Evolutionary conservation across 108 stramenopile genomes (phyloP).

Genomic region (Aurantiochytrium sp.): DNA sequence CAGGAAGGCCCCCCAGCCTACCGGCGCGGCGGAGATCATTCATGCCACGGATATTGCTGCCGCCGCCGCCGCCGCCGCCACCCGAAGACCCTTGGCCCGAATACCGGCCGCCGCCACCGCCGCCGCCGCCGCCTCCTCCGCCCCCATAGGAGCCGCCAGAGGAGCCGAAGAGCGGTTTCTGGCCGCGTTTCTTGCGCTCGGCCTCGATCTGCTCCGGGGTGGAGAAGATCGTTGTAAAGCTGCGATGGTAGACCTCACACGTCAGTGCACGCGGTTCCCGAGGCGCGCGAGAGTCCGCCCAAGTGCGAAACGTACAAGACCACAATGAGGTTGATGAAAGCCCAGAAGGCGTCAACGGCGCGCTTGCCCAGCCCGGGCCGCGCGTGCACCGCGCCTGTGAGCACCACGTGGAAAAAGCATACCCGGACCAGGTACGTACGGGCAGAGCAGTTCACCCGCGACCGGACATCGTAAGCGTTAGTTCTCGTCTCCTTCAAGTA

Average conservation of each 20-base stretch:
- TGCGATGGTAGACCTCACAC: no score
- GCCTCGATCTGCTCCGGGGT: neutral
- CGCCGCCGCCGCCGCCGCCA: neutral
- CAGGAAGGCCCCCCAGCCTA: neutral
- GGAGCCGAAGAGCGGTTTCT: neutral
- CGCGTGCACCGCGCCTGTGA: neutral
- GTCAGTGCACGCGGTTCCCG: no score
- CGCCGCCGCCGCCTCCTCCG: slow-evolving; percentile 9
- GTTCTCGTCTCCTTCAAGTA: no score
- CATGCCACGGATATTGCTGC: slow-evolving; percentile 5
- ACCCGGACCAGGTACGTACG: no score
- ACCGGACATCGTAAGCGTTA: no score
- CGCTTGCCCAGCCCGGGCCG: neutral
- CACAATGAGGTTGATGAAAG: neutral
- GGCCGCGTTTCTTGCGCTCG: neutral
- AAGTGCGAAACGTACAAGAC: neutral
- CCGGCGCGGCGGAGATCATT: neutral
- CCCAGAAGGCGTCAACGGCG: neutral
- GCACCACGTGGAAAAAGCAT: no score
- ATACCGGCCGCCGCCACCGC: neutral
- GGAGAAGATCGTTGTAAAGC: neutral
- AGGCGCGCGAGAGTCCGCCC: neutral
- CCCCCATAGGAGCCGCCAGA: neutral
- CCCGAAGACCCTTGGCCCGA: no score
- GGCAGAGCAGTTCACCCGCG: no score